These are phyloP conservation scores for Pezicula carpinea DNA, from an alignment of 2,329 filamentous ascomycete species.

Conservation along the genomic window DNA sequence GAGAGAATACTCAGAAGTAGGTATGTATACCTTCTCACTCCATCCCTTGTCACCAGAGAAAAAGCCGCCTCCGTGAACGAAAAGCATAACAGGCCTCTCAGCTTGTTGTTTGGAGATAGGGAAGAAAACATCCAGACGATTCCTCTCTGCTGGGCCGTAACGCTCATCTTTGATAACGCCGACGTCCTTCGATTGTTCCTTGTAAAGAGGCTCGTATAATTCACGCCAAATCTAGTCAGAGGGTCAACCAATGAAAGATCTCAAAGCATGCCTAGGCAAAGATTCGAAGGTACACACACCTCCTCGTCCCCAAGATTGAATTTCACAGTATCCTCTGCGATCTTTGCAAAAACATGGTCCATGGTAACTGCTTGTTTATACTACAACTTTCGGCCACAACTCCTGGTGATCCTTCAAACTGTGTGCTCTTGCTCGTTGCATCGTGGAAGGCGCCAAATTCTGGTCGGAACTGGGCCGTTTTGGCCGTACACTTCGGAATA, in stretches of 20 bases:
- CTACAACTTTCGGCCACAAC: neutral
- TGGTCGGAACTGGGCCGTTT: no score
- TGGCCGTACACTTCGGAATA: no score
- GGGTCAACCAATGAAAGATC: neutral
- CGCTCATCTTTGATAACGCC: neutral
- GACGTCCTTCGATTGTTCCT: neutral
- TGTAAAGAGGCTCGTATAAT: neutral
- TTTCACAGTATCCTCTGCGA: neutral
- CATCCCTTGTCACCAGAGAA: constrained; percentile 1
- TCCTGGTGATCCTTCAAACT: neutral
- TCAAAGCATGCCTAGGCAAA: neutral
- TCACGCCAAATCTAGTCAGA: neutral
- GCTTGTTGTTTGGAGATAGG: neutral
- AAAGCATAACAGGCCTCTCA: neutral
- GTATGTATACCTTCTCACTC: neutral
- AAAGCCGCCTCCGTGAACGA: neutral
- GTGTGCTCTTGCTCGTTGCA: neutral
- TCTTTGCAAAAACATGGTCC: neutral
- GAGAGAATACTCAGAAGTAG: no score
- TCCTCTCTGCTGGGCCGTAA: neutral
- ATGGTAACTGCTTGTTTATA: neutral
- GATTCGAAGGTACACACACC: neutral
- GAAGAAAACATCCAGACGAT: neutral
- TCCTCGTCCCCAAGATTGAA: constrained; percentile 1
- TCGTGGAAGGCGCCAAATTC: no score